Conservation (phyloP, 176 grass and related monocot species). For the Pontederia crassipes region DNA sequence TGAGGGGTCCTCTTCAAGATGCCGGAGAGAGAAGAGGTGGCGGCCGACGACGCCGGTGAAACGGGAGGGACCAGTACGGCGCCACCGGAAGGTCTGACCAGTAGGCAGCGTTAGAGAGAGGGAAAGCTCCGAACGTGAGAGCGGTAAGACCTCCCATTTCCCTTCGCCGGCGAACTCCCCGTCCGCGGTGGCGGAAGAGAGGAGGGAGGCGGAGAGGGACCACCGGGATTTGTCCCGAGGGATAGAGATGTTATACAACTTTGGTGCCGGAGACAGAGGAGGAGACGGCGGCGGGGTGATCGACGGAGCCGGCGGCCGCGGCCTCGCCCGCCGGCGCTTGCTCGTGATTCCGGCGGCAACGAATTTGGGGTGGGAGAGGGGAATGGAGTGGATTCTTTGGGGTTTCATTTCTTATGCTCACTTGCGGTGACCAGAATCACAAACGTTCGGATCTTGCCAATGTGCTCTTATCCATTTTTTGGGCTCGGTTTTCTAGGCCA, state of each 20-base stretch:
- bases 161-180: neutral
- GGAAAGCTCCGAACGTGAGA: slow-evolving; percentile 52
- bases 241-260: neutral
- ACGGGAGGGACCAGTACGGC: slow-evolving; percentile 37
- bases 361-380: neutral
- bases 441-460: no score
- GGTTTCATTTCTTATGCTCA: no score
- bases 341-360: neutral
- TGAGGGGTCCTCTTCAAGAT: slow-evolving; percentile 24
- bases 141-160: slow-evolving; percentile 54
- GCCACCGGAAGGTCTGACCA: slow-evolving; percentile 88
- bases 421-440: no score
- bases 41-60: slow-evolving; percentile 73
- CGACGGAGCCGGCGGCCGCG: neutral
- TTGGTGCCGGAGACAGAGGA: neutral
- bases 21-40: slow-evolving; percentile 71
- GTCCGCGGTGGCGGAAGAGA: no score
- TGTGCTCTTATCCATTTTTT: no score
- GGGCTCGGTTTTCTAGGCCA: no score
- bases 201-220: slow-evolving; percentile 28
- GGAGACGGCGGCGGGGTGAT: neutral
- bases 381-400: no score
- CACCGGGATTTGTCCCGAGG: slow-evolving; percentile 18
- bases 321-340: neutral
- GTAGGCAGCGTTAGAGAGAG: slow-evolving; percentile 64